Evolutionary conservation across 2,329 filamentous ascomycete species (phyloP).

Genomic region (Beauveria brongniartii): DNA sequence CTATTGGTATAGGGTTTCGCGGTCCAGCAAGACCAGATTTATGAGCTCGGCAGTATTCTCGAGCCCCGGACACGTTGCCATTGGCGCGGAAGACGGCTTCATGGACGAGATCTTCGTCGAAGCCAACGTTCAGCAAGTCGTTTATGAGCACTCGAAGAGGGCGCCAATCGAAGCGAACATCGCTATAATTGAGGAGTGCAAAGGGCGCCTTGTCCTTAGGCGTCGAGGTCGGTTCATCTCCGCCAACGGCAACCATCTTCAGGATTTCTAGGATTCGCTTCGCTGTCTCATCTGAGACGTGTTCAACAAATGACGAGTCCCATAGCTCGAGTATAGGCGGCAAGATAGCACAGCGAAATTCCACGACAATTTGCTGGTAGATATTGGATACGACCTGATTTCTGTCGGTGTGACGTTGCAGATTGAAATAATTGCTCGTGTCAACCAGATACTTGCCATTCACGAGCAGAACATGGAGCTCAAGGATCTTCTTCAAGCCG

Average conservation of each 20-base stretch:
- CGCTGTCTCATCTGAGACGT: conserved; percentile 66
- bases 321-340: conserved; percentile 72
- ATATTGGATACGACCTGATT: conserved; percentile 31
- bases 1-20: conserved; percentile 58
- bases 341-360: conserved; percentile 72
- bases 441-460: conserved; percentile 76
- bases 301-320: conserved; percentile 78
- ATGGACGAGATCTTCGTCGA: conserved; percentile 53
- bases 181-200: conserved; percentile 35
- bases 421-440: conserved; percentile 49
- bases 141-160: conserved; percentile 21
- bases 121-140: conserved; percentile 25
- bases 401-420: conserved; percentile 35
- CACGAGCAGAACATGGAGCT: conserved; percentile 69
- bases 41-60: conserved; percentile 68
- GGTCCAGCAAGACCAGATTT: conserved; percentile 47
- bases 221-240: conserved; percentile 61
- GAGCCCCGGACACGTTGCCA: conserved; percentile 50
- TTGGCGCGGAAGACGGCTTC: conserved; percentile 82
- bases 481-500: conserved; percentile 73
- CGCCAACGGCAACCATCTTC: conserved; percentile 67
- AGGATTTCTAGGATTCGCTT: conserved; percentile 78
- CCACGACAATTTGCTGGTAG: conserved; percentile 72
- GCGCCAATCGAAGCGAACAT: conserved; percentile 40
- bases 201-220: conserved; percentile 45